Evolutionary conservation across 2,329 filamentous ascomycete genomes (phyloP), one percentile per base, ranked within the genome.

Genomic region (Tricladium varicosporioides): DNA sequence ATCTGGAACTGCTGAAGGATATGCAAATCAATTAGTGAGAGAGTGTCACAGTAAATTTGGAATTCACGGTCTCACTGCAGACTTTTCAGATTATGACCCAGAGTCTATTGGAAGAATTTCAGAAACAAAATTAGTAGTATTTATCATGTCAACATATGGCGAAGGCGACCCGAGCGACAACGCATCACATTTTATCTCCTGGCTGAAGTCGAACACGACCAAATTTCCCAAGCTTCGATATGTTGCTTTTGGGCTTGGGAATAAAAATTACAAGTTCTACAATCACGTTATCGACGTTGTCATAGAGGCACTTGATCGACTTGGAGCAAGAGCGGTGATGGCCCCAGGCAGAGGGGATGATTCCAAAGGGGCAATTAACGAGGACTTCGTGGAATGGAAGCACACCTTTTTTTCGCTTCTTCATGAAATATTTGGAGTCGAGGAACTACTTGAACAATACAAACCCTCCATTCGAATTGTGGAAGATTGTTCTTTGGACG

Each of bases 51-150:
- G 69, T 31, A 69, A 71, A 15, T 77, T 77, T 48, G 73, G 75
- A 5, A 66, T 76, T 11, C 67, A 73, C 45, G 65, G 70, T 7
- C 60, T 79, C 22, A 70, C 70, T 0, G 76, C 75, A 5, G 77
- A 80, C 55, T 66, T 79, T 2, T 75, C 73, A 5, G 78, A 81
- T 55, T 80, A 75, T 54, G 77, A 80, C 49, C 65, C 64, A 14
- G 45, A 57, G 13, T 52, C 59, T 8, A 57, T 66, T 32, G 40
- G 51, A 5, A 18, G 51, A 7, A 63, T 67, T 32, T 53, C 62
- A 15, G 7, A 31, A 2, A 11, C 52, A 1, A 62, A 59, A 42
- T 33, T 64, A 5, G 59, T 57, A 1, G 59, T 67, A 7, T 66
- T 67, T 51, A 58, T 67, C 15, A 19, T 65, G 1, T 62, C 63